These are phyloP conservation scores for Canavalia ensiformis DNA, from an alignment of 306 rosid species.

Conservation along the genomic window DNA sequence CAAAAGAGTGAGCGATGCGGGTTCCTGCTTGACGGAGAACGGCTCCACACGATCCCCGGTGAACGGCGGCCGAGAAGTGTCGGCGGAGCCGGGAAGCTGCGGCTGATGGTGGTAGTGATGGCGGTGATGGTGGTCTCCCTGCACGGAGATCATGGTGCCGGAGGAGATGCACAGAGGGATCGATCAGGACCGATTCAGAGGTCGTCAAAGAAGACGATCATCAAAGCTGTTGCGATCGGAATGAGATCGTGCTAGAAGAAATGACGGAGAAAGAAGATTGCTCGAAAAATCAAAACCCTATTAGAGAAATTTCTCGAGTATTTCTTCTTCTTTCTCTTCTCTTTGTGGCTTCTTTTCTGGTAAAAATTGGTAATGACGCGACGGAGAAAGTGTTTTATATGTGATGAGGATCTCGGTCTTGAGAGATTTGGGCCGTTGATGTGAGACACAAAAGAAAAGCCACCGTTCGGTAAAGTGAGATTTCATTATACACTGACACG, in stretches of 20 bases:
- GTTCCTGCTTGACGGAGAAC: constrained; percentile 58
- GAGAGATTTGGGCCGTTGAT: constrained; percentile 51
- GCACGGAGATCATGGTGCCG: constrained; percentile 76
- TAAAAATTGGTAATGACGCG: neutral
- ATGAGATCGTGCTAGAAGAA: constrained; percentile 31
- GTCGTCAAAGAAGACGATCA: constrained; percentile 40
- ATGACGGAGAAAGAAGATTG: constrained; percentile 32
- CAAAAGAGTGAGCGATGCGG: constrained; percentile 51
- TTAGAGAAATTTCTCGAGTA: constrained; percentile 53
- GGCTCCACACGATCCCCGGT: constrained; percentile 55
- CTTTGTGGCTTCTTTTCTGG: neutral
- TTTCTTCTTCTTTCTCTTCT: constrained; percentile 29
- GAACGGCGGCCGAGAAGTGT: constrained; percentile 46
- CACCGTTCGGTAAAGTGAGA: constrained; percentile 43
- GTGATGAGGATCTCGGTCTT: constrained; percentile 38
- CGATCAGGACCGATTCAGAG: constrained; percentile 42
- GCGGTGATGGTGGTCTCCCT: constrained; percentile 71
- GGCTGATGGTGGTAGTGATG: constrained; percentile 63
- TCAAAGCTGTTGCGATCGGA: constrained; percentile 44
- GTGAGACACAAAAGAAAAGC: neutral
- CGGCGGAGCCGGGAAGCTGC: constrained; percentile 50
- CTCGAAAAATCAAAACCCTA: constrained; percentile 52
- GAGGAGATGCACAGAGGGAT: neutral
- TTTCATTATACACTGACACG: constrained; percentile 50
- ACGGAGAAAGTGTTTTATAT: constrained; percentile 35